Evolutionary conservation across 495 filamentous ascomycete genomes (phyloP), one percentile per base, ranked within the genome.

Genomic region (Podospora pseudopauciseta): DNA sequence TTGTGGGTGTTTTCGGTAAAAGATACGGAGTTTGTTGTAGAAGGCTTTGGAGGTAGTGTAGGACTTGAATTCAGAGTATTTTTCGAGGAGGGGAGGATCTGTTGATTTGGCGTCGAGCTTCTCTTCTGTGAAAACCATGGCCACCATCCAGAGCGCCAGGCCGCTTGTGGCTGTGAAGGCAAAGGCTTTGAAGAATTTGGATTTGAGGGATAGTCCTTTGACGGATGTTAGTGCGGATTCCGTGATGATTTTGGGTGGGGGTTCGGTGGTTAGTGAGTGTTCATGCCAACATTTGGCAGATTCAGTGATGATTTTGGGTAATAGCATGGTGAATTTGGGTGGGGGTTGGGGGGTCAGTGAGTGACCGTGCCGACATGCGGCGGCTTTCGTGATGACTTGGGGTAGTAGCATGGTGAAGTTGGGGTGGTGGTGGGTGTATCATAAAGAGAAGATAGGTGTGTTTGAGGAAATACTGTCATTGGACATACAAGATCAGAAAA

Each of bases 1-100:
- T 74, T 97, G 91, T 9, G 90, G 88, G 78, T 97, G 94, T 27
- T 86, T 87, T 56, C 89, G 84, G 78, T 90, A 92, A 75, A 97
- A 97, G 44, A 93, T 89, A 60, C 94, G 89, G 69, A 98, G 86
- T 53, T 83, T 85, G 6, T 88, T 87, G 75, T 96, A 98, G 19
- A 86, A 89, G 65, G 88, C 88, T 19, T 82, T 76, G 55, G 84
- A 86, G 16, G 90, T 92, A 30, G 83, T 89, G 77, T 92, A 95
- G 4, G 90, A 85, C 68, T 87, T 81, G 68, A 91, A 86, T 61
- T 85, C 82, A 39, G 91, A 92, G 76, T 92, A 86, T 73, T 93
- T 92, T 75, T 86, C 87, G 61, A 97, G 81, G 19, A 98, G 82
- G 20, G 88, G 85, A 13, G 93, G 91, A 65, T 97, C 92, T 30